These are phyloP conservation scores for Rosa rugosa DNA, from an alignment of 306 rosid species.

Conservation along the genomic window DNA sequence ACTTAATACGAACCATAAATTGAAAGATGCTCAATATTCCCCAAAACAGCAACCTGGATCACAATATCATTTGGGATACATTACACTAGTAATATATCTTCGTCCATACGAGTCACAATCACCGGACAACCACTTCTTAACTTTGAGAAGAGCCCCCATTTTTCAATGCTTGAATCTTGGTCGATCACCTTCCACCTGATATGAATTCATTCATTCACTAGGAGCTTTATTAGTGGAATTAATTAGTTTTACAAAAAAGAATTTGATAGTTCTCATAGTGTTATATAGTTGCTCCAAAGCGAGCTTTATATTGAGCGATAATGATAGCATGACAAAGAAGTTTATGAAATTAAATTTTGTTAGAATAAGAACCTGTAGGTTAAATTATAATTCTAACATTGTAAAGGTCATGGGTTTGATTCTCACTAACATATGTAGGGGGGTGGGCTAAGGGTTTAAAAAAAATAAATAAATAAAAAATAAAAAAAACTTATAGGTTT, in stretches of 20 bases:
- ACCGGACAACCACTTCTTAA: slow-evolving; percentile 73
- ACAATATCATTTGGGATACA: background rate
- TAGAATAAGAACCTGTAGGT: background rate
- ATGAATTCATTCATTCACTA: background rate
- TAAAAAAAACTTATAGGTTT: too few species aligned
- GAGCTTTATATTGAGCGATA: background rate
- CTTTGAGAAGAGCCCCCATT: slow-evolving; percentile 69
- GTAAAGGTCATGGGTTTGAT: too few species aligned
- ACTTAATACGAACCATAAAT: background rate
- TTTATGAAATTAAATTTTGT: background rate
- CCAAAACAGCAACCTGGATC: background rate
- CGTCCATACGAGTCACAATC: slow-evolving; percentile 31
- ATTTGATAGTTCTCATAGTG: background rate
- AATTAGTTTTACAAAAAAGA: background rate
- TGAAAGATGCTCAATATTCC: background rate
- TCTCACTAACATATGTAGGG: too few species aligned
- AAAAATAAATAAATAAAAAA: too few species aligned
- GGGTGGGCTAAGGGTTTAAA: too few species aligned
- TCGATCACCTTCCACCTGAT: slow-evolving; percentile 73
- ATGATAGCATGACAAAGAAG: background rate
- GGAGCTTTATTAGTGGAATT: background rate
- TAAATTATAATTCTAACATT: too few species aligned
- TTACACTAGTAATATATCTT: background rate
- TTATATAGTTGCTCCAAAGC: background rate
- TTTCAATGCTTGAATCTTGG: slow-evolving; percentile 67